Percentiles rank a stretch among this genome's conserved stretches.
Conservation (phyloP, 345 rosid genomes). For the Lepidium aucheri region DNA sequence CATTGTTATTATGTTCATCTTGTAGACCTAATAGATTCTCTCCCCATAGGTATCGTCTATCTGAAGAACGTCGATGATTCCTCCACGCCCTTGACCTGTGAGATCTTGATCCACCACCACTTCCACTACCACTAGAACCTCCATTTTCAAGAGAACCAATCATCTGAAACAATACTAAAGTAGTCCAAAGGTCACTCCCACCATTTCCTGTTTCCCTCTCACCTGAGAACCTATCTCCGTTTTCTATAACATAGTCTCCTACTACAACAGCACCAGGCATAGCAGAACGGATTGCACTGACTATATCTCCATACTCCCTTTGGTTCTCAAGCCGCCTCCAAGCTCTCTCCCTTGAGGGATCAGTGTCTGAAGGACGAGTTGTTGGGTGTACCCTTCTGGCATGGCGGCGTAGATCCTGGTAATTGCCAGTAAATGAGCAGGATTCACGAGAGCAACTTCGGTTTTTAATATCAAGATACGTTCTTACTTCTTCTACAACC, state of each 20-base stretch:
- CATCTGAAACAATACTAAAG: slow-evolving; percentile 79
- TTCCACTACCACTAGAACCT: slow-evolving; percentile 31
- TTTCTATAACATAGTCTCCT: slow-evolving; percentile 90
- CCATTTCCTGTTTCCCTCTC: slow-evolving; percentile 43
- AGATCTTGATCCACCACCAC: slow-evolving; percentile 48
- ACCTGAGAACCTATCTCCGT: slow-evolving; percentile 56
- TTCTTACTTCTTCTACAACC: slow-evolving; percentile 70
- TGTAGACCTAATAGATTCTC: slow-evolving; percentile 81
- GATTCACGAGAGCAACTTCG: slow-evolving; percentile 80
- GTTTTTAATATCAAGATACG: slow-evolving; percentile 64
- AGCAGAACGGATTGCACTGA: slow-evolving; percentile 77
- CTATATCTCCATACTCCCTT: slow-evolving; percentile 74
- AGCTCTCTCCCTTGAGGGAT: slow-evolving; percentile 80
- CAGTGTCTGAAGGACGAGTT: slow-evolving; percentile 69
- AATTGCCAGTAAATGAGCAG: slow-evolving; percentile 64
- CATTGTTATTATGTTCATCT: slow-evolving; percentile 45
- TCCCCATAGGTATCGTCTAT: slow-evolving; percentile 81
- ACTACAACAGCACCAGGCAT: slow-evolving; percentile 91
- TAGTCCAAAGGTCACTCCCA: slow-evolving; percentile 55
- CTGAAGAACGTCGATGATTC: slow-evolving; percentile 61
- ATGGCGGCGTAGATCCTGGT: slow-evolving; percentile 78
- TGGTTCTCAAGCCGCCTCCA: slow-evolving; percentile 81
- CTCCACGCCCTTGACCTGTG: slow-evolving; percentile 66
- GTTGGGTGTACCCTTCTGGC: slow-evolving; percentile 81
- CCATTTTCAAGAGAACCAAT: slow-evolving; percentile 53